A percentile compares a stretch with the other conserved stretches of the same genome.
Conservation (phyloP, 148 eudicot species). For the Spergularia marina region DNA sequence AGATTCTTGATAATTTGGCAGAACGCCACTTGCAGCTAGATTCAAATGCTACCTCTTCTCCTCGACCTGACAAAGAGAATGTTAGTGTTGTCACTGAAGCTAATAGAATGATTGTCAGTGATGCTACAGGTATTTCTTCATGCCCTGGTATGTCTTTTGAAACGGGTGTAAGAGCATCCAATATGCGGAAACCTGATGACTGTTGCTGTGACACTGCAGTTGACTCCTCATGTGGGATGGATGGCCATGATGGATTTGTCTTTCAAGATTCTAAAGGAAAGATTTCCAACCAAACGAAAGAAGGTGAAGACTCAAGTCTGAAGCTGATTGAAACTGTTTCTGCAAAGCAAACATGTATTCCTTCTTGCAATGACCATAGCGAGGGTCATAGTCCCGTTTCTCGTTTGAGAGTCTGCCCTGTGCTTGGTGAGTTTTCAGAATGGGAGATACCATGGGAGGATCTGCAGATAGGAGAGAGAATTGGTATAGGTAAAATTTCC, state of each 20-base stretch:
- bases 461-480: slow-evolving; percentile 86
- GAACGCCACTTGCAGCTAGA: slow-evolving; percentile 27
- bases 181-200: slow-evolving; percentile 20
- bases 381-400: slow-evolving; percentile 40
- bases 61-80: slow-evolving; percentile 29
- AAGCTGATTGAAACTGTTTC: slow-evolving; percentile 27
- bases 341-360: slow-evolving; percentile 18
- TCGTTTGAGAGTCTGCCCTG: slow-evolving; percentile 44
- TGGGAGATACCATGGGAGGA: slow-evolving; percentile 97
- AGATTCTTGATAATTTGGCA: slow-evolving; percentile 25
- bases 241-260: slow-evolving; percentile 24
- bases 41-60: slow-evolving; percentile 17
- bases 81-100: slow-evolving; percentile 29
- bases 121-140: slow-evolving; percentile 28
- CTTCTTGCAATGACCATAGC: slow-evolving; percentile 29
- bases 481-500: slow-evolving; percentile 79
- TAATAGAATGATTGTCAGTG: slow-evolving; percentile 21
- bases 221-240: slow-evolving; percentile 24
- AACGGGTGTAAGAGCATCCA: slow-evolving; percentile 18
- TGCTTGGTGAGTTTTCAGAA: slow-evolving; percentile 78
- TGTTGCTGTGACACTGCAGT: slow-evolving; percentile 29
- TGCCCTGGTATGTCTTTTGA: slow-evolving; percentile 19
- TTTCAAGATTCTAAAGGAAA: slow-evolving; percentile 32
- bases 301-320: slow-evolving; percentile 22
- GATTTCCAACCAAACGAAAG: slow-evolving; percentile 27